Evolutionary conservation across 1,139 yeast species (phyloP), one percentile per base, ranked within the genome.

Genomic region (Ogataea hybrid): DNA sequence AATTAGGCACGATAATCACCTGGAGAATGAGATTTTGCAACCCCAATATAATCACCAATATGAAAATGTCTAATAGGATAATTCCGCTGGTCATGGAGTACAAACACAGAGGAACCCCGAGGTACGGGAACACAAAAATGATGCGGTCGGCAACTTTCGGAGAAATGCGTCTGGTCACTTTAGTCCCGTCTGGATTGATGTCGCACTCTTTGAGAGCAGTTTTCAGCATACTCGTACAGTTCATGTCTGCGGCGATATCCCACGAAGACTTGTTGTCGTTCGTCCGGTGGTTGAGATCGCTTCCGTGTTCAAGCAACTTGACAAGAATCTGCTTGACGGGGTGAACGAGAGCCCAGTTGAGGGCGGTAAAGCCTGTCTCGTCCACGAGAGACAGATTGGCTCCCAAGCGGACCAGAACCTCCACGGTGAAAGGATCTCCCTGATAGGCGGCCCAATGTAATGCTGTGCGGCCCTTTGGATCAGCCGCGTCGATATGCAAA

Each of bases 401-500:
- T 11, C 95, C 94, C 63, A 82, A 78, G 47, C 76, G 75, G 36
- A 92, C 59, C 37, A 92, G 69, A 1, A 82, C 79, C 46, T 86
- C 86, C 1, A 90, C 90, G 1, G 86, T 76, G 25, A 87, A 68
- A 0, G 85, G 75, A 57, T 92, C 98, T 7, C 97, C 97, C 61
- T 92, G 98, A 62, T 90, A 92, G 2, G 96, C 88, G 0, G 98
- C 98, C 97, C 98, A 92, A 58, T 90, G 95, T 37, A 90, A 69
- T 1, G 92, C 71, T 0, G 97, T 88, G 46, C 97, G 71, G 17
- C 79, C 79, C 40, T 77, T 75, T 7, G 80, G 79, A 63, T 90
- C 97, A 0, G 73, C 65, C 25, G 75, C 74, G 58, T 89, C 94
- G 11, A 86, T 69, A 28, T 48, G 44, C 18, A 84, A 54, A 37